These are phyloP conservation scores for Silene conica DNA, from an alignment of 148 eudicot genomes.

Conservation along the genomic window DNA sequence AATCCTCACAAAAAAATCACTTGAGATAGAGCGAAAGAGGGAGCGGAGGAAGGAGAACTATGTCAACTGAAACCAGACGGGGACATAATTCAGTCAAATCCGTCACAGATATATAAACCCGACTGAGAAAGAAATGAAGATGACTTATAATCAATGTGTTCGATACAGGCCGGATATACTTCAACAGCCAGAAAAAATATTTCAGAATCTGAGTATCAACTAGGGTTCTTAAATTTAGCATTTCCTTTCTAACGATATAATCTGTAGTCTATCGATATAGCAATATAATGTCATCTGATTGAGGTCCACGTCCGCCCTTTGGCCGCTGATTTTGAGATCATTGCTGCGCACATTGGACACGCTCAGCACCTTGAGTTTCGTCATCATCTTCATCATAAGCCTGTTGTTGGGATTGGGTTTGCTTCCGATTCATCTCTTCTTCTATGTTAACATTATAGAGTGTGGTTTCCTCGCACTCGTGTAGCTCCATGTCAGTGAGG, in stretches of 20 bases:
- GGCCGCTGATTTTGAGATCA: conserved; percentile 15
- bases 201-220: background rate
- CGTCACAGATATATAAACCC: no score
- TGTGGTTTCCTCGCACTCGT: conserved; percentile 73
- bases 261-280: background rate
- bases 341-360: conserved; percentile 82
- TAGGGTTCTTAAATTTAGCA: background rate
- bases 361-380: conserved; percentile 48
- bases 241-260: background rate
- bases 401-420: conserved; percentile 47
- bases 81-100: no score
- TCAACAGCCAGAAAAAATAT: conserved; percentile 3
- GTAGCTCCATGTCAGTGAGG: conserved; percentile 62
- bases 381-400: conserved; percentile 75
- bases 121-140: no score
- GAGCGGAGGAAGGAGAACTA: no score
- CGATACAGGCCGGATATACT: background rate
- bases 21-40: no score
- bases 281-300: background rate
- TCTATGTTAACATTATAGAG: conserved; percentile 68
- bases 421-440: conserved; percentile 73
- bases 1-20: no score
- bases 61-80: no score
- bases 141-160: background rate
- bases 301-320: background rate